Evolutionary conservation across 2,329 filamentous ascomycete species (phyloP).

Genomic region (Harringtonia aguacate): DNA sequence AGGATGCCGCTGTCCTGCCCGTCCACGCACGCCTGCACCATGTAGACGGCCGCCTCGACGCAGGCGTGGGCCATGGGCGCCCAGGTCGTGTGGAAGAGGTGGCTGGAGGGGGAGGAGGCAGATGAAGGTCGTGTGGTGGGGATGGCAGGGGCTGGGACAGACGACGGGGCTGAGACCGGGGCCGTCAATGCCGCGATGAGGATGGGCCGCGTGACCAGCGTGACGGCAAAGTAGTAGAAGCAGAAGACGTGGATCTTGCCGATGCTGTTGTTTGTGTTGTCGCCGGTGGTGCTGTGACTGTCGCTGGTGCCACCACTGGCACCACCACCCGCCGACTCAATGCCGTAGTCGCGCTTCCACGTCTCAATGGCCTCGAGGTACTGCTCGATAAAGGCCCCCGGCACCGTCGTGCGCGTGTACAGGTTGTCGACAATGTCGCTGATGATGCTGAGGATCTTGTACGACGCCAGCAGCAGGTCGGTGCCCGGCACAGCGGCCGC

Average conservation of each 20-base stretch:
- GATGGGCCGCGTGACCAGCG: conserved; percentile 11
- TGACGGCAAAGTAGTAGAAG: conserved; percentile 15
- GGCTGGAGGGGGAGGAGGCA: no score
- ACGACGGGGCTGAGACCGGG: conserved; percentile 6
- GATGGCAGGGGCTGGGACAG: no score
- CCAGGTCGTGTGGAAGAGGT: not conserved
- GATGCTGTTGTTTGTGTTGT: not conserved
- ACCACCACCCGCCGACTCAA: not conserved
- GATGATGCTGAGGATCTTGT: conserved; percentile 30
- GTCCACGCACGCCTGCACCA: conserved; percentile 13
- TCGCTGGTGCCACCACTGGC: not conserved
- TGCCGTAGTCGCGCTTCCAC: conserved; percentile 4
- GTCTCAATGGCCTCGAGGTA: conserved; percentile 5
- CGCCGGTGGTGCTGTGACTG: not conserved
- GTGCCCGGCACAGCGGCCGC: not conserved
- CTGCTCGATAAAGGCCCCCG: conserved; percentile 4
- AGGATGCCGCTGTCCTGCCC: conserved; percentile 9
- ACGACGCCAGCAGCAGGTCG: conserved; percentile 25
- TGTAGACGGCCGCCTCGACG: conserved; percentile 10
- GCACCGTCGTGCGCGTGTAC: conserved; percentile 16
- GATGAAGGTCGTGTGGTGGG: no score
- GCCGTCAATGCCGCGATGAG: no score
- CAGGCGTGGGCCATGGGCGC: conserved; percentile 11
- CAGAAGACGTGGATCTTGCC: conserved; percentile 12
- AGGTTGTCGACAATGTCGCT: conserved; percentile 31